These are phyloP conservation scores for Lipomyces starkeyi DNA, from an alignment of 805 yeast species.

Conservation along the genomic window DNA sequence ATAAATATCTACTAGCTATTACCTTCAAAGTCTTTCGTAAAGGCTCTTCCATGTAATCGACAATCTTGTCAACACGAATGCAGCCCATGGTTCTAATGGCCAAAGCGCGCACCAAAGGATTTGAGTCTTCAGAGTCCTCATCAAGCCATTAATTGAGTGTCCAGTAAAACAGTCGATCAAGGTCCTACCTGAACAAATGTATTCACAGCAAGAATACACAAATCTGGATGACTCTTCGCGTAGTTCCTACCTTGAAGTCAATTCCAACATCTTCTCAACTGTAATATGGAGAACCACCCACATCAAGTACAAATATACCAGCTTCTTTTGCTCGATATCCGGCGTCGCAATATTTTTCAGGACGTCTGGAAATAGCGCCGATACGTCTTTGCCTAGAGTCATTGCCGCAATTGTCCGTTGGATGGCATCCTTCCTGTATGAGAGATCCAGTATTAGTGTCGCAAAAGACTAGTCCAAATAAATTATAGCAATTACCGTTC, in stretches of 20 bases:
- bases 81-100: constrained; percentile 99
- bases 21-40: constrained; percentile 72
- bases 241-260: constrained; percentile 61
- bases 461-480: neutral
- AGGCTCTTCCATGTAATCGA: constrained; percentile 92
- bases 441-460: constrained; percentile 1
- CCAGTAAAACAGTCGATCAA: neutral
- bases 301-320: constrained; percentile 93
- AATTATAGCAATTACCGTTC: constrained; percentile 53
- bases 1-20: neutral
- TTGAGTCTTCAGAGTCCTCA: constrained; percentile 89
- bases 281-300: constrained; percentile 15
- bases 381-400: constrained; percentile 97
- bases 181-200: constrained; percentile 73
- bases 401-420: constrained; percentile 96
- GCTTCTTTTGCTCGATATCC: constrained; percentile 93
- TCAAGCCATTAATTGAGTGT: neutral
- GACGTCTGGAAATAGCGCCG: constrained; percentile 92
- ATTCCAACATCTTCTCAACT: neutral
- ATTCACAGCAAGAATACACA: constrained; percentile 93
- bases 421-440: constrained; percentile 83
- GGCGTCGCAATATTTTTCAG: constrained; percentile 95
- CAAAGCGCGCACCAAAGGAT: constrained; percentile 92
- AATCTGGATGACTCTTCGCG: constrained; percentile 94
- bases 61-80: constrained; percentile 92